Evolutionary conservation across 164 flowering plant species (phyloP).

Genomic region (Protea cynaroides): DNA sequence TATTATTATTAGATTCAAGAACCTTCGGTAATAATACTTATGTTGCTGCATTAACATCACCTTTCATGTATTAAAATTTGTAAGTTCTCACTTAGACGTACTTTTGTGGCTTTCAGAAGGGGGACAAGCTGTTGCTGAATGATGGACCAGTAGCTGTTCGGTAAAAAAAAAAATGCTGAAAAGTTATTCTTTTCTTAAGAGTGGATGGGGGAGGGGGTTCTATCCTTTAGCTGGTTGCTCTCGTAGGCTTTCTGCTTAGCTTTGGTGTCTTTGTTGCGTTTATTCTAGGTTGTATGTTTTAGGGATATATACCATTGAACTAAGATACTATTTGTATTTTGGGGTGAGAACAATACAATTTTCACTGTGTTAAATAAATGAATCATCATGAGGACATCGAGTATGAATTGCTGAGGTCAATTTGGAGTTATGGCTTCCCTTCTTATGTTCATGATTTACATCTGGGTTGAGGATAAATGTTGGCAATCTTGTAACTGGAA

Average conservation of each 20-base stretch:
- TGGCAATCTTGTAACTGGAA: conserved; percentile 7
- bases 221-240: not conserved
- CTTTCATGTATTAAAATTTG: not conserved
- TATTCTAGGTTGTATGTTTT: conserved; percentile 20
- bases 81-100: conserved; percentile 11
- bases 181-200: not conserved
- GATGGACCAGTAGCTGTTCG: conserved; percentile 19
- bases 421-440: conserved; percentile 8
- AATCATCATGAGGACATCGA: conserved; percentile 14
- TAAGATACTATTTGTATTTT: not conserved
- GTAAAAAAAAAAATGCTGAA: conserved; percentile 4
- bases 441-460: conserved; percentile 7
- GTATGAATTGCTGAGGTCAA: conserved; percentile 12
- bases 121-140: conserved; percentile 16
- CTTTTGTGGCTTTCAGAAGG: conserved; percentile 24
- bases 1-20: conserved; percentile 36
- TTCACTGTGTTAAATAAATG: conserved; percentile 14
- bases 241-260: not conserved
- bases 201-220: no score
- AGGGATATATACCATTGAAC: conserved; percentile 14
- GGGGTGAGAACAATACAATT: conserved; percentile 4
- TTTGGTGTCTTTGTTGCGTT: conserved; percentile 4
- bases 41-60: not conserved
- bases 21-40: conserved; percentile 21
- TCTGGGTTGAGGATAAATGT: conserved; percentile 8